phyloP scores from a whole-genome alignment of 768 basidiomycete genomes.

The Xerocomus brunneocitrinus region DNA sequence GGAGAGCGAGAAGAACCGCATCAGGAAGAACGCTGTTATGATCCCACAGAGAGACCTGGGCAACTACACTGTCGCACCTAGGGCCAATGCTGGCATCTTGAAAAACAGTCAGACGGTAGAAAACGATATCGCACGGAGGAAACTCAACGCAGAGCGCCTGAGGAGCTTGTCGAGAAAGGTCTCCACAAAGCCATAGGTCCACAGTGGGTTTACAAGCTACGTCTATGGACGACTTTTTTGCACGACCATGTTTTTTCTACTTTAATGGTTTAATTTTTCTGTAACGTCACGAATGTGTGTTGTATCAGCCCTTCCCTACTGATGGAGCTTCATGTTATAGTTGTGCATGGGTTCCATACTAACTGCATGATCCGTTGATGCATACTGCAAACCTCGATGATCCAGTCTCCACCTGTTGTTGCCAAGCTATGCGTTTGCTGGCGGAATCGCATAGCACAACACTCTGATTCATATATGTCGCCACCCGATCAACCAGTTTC shows the following conservation, averaged over 20 bases:
- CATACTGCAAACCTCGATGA: no score
- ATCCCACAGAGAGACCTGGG: slow-evolving; percentile 76
- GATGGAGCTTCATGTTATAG: no score
- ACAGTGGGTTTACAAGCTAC: no score
- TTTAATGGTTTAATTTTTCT: not conserved
- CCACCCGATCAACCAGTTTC: not conserved
- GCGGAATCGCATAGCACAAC: no score
- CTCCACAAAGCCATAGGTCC: slow-evolving; percentile 23
- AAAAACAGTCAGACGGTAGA: slow-evolving; percentile 56
- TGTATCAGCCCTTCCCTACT: not conserved
- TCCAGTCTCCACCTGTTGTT: not conserved
- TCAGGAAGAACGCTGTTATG: slow-evolving; percentile 75
- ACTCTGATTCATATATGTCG: not conserved
- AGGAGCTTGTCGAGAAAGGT: slow-evolving; percentile 55
- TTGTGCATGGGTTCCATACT: not conserved
- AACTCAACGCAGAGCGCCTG: slow-evolving; percentile 70
- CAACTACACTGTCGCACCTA: slow-evolving; percentile 78
- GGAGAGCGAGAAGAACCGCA: slow-evolving; percentile 62
- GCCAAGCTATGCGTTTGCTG: not conserved
- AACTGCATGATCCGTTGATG: not conserved
- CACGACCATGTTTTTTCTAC: slow-evolving; percentile 3
- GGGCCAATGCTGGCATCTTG: slow-evolving; percentile 46
- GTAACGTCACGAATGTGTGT: not conserved
- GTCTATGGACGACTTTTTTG: not conserved
- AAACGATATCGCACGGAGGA: slow-evolving; percentile 67